Base-by-base conservation (phyloP, 441 rosid genomes). In the Populus tomentosa region DNA sequence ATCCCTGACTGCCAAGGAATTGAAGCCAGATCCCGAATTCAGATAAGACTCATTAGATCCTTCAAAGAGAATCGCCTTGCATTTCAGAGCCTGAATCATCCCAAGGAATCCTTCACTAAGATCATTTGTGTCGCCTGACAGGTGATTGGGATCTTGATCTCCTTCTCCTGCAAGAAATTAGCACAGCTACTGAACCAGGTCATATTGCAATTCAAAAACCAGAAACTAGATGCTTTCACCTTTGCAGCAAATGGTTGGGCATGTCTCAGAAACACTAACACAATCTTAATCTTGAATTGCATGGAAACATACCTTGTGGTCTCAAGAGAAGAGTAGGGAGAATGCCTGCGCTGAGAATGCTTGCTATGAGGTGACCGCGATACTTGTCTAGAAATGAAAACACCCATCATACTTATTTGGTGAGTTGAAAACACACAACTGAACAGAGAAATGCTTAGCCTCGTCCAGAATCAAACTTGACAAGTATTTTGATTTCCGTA, bases 351-450 rank as follows among this genome's bases (percentile, higher is more conserved):
- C 88, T 91, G 92, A 91, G 97, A 92, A 90, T 90, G 94, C 98
- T 91, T 96, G 95, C 98, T 91, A 93, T 90, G 94, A 84, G 98
- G 99, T 88, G 99, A 96, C 91, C 98, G 88, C 90, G 91, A 90
- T 87, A 89, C 93, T 84, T 92, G 91, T 96, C 99, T 96, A 96
- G 87, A 96, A 92, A 92, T 81, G 89, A 91, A 89, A 90, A 93
- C 94, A 92, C 86, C 90, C 93, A 92, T 90, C 83, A 91, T 84
- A 87, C 90, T 89, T 77, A 80, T 84, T 85, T 78, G 85, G 93
- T 89, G 86, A 90, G 92, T 85, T 80, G 70, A 79, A 80, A 70
- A 81, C 73, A 72, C 1, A 46, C 14, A 84, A 80, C 79, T 79
- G 77, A 75, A 67, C 32, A 80, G 78, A 83, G 76, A 88, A 71